Conservation (phyloP, 495 filamentous ascomycete species). For the Mytilinidion resinicola region DNA sequence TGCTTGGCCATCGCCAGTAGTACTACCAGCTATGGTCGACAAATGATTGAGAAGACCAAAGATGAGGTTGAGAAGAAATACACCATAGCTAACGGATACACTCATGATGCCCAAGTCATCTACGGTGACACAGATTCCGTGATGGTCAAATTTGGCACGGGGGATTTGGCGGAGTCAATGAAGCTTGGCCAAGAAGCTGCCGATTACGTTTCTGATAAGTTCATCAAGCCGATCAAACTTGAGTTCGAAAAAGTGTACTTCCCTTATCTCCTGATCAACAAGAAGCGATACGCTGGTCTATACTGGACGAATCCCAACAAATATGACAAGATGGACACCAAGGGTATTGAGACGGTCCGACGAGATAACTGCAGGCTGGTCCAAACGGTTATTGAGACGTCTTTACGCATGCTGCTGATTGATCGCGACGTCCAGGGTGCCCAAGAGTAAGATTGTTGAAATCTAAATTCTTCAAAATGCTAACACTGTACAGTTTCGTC, state of each 20-base stretch:
- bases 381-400: slow-evolving; percentile 95
- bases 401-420: slow-evolving; percentile 90
- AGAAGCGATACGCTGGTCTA: slow-evolving; percentile 95
- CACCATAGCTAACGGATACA: slow-evolving; percentile 88
- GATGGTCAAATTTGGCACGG: slow-evolving; percentile 97
- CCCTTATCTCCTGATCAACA: slow-evolving; percentile 98
- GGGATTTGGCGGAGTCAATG: slow-evolving; percentile 80
- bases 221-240: slow-evolving; percentile 92
- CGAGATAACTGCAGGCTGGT: slow-evolving; percentile 94
- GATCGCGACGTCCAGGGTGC: slow-evolving; percentile 82
- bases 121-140: slow-evolving; percentile 99
- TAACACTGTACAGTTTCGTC: slow-evolving; percentile 62
- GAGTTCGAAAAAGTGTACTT: slow-evolving; percentile 99
- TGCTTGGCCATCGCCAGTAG: slow-evolving; percentile 94
- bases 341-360: slow-evolving; percentile 97
- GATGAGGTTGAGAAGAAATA: slow-evolving; percentile 84
- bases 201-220: slow-evolving; percentile 79
- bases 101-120: slow-evolving; percentile 89
- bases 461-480: not conserved
- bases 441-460: slow-evolving; percentile 67
- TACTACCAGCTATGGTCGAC: slow-evolving; percentile 88
- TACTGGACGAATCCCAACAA: slow-evolving; percentile 96
- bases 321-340: slow-evolving; percentile 99
- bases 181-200: slow-evolving; percentile 89
- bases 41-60: slow-evolving; percentile 98